Evolutionary conservation across 768 basidiomycete genomes (phyloP), one percentile per base, ranked within the genome.

Genomic region (Boletellus ananas): DNA sequence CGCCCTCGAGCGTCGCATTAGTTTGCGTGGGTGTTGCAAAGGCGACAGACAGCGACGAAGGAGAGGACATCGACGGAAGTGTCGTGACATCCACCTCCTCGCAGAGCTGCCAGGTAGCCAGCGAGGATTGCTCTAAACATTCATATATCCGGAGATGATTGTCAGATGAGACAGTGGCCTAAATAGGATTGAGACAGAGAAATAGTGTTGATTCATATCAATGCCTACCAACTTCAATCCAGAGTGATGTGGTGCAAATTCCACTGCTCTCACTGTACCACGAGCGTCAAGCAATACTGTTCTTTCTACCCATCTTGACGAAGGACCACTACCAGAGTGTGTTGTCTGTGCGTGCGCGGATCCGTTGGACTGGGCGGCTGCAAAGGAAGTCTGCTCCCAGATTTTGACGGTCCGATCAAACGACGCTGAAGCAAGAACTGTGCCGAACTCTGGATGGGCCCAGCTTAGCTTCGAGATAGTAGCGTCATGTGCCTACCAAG

Each of bases 401-500:
- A 99, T 79, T 68, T 94, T 90, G 48, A 94, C 89, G 0, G 89
- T 89, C 21, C 94, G 79, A 69, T 97, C 95, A 60, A 94, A 93
- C 2, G 88, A 92, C 5, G 84, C 81, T 4, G 89, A 90, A 0
- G 92, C 92, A 48, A 98, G 74, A 45, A 96, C 80, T 2, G 83
- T 80, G 4, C 93, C 94, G 51, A 93, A 94, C 67, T 94, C 86
- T 5, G 95, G 93, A 63, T 94, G 93, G 1, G 92, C 92, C 90
- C 93, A 98, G 45, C 80, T 80, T 13, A 96, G 59, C 65, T 79
- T 85, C 8, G 91, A 81, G 34, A 96, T 77, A 0, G 94, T 83
- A 14, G 93, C 93, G 60, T 95, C 92, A 65, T 97, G 94, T n/a
- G 94, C 95, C 90, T 95, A 59, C 13, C 45, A n/a, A 43, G 33